phyloP scores from a whole-genome alignment of 371 early-diverging fungal species.

The Lichtheimia hyalospora region DNA sequence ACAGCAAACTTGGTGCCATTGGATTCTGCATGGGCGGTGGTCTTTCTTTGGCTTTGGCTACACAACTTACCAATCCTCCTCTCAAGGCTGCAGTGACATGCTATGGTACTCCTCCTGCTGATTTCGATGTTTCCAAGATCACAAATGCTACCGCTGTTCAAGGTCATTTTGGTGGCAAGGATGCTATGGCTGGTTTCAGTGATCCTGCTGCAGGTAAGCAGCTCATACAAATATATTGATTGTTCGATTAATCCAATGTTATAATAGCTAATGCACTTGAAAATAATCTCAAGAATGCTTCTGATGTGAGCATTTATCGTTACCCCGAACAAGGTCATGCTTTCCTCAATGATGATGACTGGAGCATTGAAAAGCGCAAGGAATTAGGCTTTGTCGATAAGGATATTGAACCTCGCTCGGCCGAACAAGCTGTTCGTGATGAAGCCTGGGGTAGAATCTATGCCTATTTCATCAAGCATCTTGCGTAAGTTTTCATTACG shows the following conservation, averaged over 20 bases:
- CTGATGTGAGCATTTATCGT: constrained; percentile 37
- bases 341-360: constrained; percentile 47
- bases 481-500: constrained; percentile 10
- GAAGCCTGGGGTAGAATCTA: constrained; percentile 43
- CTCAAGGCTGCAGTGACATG: constrained; percentile 42
- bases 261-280: constrained; percentile 16
- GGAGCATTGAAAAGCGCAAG: constrained; percentile 34
- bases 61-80: constrained; percentile 25
- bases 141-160: constrained; percentile 45
- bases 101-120: constrained; percentile 46
- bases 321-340: constrained; percentile 42
- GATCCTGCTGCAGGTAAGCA: constrained; percentile 34
- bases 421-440: constrained; percentile 27
- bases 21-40: constrained; percentile 59
- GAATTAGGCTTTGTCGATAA: constrained; percentile 33
- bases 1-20: constrained; percentile 36
- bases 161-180: constrained; percentile 50
- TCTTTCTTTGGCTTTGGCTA: constrained; percentile 41
- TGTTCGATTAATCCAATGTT: neutral
- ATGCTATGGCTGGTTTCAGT: constrained; percentile 40
- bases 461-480: constrained; percentile 38
- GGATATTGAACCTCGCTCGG: constrained; percentile 14
- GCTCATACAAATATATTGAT: neutral
- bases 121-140: constrained; percentile 37
- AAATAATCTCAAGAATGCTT: constrained; percentile 11